Evolutionary conservation across 1,139 yeast genomes (phyloP).

Genomic region (Pichia sp.): DNA sequence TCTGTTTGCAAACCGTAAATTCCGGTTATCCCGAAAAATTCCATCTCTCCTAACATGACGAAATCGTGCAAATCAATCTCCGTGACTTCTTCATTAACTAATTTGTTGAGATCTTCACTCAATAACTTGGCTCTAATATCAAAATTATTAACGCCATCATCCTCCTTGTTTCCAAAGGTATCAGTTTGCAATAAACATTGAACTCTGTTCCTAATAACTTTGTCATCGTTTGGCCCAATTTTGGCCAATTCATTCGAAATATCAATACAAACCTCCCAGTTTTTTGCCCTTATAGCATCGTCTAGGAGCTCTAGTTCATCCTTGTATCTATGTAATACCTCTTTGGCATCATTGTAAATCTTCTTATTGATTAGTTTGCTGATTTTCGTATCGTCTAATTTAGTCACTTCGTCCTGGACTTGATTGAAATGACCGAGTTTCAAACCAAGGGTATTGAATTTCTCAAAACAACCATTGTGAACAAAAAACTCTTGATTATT

Average conservation of each 20-base stretch:
- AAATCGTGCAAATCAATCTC: slow-evolving; percentile 21
- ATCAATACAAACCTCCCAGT: slow-evolving; percentile 29
- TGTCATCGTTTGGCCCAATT: slow-evolving; percentile 30
- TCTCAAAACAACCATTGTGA: slow-evolving; percentile 39
- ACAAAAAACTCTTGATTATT: slow-evolving; percentile 17
- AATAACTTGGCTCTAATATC: slow-evolving; percentile 20
- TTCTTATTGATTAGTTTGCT: slow-evolving; percentile 3
- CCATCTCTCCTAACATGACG: slow-evolving; percentile 25
- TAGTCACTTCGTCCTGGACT: slow-evolving; percentile 30
- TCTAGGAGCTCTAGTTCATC: slow-evolving; percentile 3
- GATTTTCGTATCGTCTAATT: slow-evolving; percentile 18
- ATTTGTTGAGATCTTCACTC: slow-evolving; percentile 23
- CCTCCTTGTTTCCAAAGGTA: not conserved
- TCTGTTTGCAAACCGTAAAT: slow-evolving; percentile 19
- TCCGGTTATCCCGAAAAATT: slow-evolving; percentile 22
- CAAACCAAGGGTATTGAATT: slow-evolving; percentile 42
- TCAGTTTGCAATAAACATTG: slow-evolving; percentile 17
- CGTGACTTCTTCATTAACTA: slow-evolving; percentile 21
- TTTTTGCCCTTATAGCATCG: slow-evolving; percentile 1
- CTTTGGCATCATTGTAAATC: not conserved
- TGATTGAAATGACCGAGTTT: slow-evolving; percentile 38
- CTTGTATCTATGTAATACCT: not conserved
- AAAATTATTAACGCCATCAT: slow-evolving; percentile 12
- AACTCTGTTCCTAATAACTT: slow-evolving; percentile 30
- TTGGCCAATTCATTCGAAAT: slow-evolving; percentile 26